Evolutionary conservation across 768 basidiomycete species (phyloP), one percentile per base, ranked within the genome.

Genomic region (Tulasnella sp.): DNA sequence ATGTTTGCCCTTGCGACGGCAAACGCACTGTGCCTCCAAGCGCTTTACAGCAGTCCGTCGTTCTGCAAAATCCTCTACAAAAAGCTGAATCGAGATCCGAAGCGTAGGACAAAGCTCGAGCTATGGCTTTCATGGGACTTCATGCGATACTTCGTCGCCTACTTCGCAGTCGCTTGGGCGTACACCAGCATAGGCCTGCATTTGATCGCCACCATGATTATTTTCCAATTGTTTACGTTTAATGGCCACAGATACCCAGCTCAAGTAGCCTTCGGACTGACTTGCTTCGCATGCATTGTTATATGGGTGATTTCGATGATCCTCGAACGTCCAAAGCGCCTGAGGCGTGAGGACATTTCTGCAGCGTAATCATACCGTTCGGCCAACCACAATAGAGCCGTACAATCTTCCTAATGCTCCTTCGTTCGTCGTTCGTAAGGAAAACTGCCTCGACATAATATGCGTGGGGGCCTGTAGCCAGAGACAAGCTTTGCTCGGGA

Each of bases 31-130:
- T 76, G 42, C 24, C 20, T 46, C 22, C 75, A 76, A 22, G 75
- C 48, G 14, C 42, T 44, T 4, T 41, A 41, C 42, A 28, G 28
- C 42, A 40, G 28, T 22, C 75, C 75, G 42, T 76, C 42, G 44
- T 44, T 76, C 42, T 76, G 75, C 42, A 41, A 76, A 76, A 46
- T 46, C 11, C 40, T 46, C 14, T 20, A 22, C 75, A 46, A 44
- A 12, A 76, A 60, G 14, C 14, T 60, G 58, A 24, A 60, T 24
- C 28, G 2, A 24, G n/a, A 60, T 8, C 22, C 2, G 24, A 12
- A 60, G 58, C 22, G 18, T 60, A 60, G 58, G 58, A 60, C 58
- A 6, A 60, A 60, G 28, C n/a, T 60, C 58, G 28, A 60, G 12
- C 24, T 8, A 31, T 60, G 58, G 58, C 58, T 7, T 60, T 60